Evolutionary conservation across 176 grass and related monocot species (phyloP), one percentile per base, ranked within the genome.

Genomic region (Triticum timopheevii): DNA sequence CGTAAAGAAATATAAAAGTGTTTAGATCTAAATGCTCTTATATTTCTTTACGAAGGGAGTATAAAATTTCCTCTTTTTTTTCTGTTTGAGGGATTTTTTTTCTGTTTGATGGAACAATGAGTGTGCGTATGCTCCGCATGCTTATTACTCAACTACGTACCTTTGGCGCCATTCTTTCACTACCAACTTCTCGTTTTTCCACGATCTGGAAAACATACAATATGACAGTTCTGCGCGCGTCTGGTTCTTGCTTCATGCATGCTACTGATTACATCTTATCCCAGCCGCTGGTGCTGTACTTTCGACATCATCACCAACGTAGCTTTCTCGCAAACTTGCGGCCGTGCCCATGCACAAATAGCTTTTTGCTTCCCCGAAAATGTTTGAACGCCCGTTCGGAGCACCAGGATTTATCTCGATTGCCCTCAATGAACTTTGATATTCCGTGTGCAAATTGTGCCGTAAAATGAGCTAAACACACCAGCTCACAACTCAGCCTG

Each of bases 301-400:
- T 59, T 66, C 62, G 17, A 27, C 67, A 68, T 87, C 85, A 91
- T 87, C 85, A 73, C 76, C 36, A 9, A 68, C 33, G 23, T 83
- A 59, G 34, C 74, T 74, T 90, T 82, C 61, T 73, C 83, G 84
- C 69, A 17, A 52, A 62, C 84, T 80, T 24, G 82, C 71, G 40
- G 88, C 84, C 39, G 85, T 88, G 90, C 73, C 84, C 39, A 88
- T 88, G 90, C 73, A 40, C 81, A 3, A 4, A 13, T 58, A 39
- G 71, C 78, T 78, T 88, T 91, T 85, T 85, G 52, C 52, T 80
- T 88, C 71, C 86, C 90, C 71, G 45, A 88, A 82, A 58, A 65
- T 58, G 49, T 11, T 74, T 28, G 40, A 47, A 13, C 7, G 65
- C 61, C 47, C 35, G 33, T 38, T 5, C 36, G 3, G 34, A 69